phyloP scores from a whole-genome alignment of 768 basidiomycete species.

The Chiua virens region DNA sequence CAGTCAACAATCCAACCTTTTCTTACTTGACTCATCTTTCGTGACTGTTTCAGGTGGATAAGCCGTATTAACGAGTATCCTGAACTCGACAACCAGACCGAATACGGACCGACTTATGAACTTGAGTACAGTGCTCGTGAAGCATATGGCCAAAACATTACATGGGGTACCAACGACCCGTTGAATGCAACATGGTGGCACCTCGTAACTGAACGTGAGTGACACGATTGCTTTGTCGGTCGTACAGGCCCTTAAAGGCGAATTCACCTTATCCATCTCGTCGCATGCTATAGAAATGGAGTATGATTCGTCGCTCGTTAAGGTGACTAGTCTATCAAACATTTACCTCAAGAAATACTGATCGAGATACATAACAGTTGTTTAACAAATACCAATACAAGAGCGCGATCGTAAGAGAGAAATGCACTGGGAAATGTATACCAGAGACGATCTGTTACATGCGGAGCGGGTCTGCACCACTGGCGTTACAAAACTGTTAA shows the following conservation, averaged over 20 bases:
- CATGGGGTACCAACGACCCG: constrained; percentile 61
- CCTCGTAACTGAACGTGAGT: constrained; percentile 62
- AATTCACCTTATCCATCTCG: not conserved
- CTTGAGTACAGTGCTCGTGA: constrained; percentile 67
- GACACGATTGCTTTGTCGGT: not conserved
- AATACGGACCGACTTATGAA: constrained; percentile 55
- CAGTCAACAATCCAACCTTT: constrained; percentile 18
- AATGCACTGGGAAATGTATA: constrained; percentile 57
- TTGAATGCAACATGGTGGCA: constrained; percentile 82
- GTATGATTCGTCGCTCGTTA: constrained; percentile 7
- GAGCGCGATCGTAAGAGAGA: constrained; percentile 45
- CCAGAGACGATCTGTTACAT: constrained; percentile 68
- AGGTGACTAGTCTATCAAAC: constrained; percentile 3
- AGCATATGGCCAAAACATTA: constrained; percentile 53
- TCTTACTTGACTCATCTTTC: not conserved
- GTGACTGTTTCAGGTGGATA: constrained; percentile 46
- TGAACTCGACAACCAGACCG: constrained; percentile 51
- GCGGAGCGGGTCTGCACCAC: constrained; percentile 60
- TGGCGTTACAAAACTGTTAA: constrained; percentile 54
- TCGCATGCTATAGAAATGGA: constrained; percentile 10
- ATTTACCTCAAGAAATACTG: not conserved
- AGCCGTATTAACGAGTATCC: constrained; percentile 58
- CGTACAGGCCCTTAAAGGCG: not conserved
- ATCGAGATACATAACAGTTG: constrained; percentile 33
- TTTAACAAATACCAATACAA: constrained; percentile 70